Base-by-base conservation (phyloP, 2,329 filamentous ascomycete genomes). In the Penicillium sp. region DNA sequence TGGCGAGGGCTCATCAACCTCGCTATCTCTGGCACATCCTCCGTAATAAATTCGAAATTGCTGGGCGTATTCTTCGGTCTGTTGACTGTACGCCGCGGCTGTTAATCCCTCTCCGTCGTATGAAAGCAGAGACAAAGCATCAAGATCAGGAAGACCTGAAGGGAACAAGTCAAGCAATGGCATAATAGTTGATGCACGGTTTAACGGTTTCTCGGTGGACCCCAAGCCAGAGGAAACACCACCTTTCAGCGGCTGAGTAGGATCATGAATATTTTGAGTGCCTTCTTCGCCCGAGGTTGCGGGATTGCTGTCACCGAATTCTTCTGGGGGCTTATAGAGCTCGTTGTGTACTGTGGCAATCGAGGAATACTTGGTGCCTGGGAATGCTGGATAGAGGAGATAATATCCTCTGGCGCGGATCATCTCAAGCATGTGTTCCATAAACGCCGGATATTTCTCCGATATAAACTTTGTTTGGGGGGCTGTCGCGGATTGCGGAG, bases 311-410 rank as follows among this genome's bases (percentile, higher is more conserved):
- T 59, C 44, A 3, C 46, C 39, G 55, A 75, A 84, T 64, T 86
- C 92, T 70, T 96, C 91, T 0, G 91, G 91, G 2, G 80, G 68
- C 38, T 84, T 82, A 56, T 85, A 86, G 6, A 95, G 75, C 61
- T 97, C 92, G 56, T 82, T 84, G 70, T 97, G 92, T 0, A 93
- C 77, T 0, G 86, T 88, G n/a, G 85, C 84, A 13, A 96, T 75
- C 5, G 83, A 77, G 64, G 77, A 38, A 68, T 80, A 47, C 71
- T 81, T 59, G 75, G 72, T 59, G 3, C 63, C 63, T 6, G 68
- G 55, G 21, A 83, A 78, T 37, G 85, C 83, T 0, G 93, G 93
- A 66, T 96, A 96, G 1, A 96, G 73, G 50, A 90, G 85, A 63
- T 83, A 85, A 73, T 95, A 96, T 13, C 89, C 90, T 29, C 89